Base-by-base conservation (phyloP, 1,139 yeast genomes). In the Geotrichum histeridarum region DNA sequence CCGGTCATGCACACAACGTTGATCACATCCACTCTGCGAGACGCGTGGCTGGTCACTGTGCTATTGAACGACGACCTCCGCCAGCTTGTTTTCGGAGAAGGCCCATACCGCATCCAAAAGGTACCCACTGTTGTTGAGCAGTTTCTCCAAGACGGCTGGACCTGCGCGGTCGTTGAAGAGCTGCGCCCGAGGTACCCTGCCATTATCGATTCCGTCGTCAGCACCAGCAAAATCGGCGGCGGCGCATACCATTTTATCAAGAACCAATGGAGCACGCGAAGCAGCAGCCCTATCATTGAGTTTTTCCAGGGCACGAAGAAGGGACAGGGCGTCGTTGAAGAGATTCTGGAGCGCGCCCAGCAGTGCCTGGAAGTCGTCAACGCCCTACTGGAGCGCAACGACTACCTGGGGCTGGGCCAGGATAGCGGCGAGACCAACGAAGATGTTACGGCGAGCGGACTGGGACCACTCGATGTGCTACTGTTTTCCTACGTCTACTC, bases 1-100 rank as follows among this genome's bases (percentile, higher is more conserved):
- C 48, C 56, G n/a, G 48, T 50, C 35, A 54, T 66, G 1, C 64
- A 60, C 58, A 53, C 59, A 35, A 55, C 67, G 0, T 57, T 68
- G 33, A 58, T 69, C 3, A 61, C 63, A 12, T 60, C 64, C 1
- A 57, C 64, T 53, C 55, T 70, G 15, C 60, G 64, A 18, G 69
- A 68, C 45, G 70, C 70, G 5, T 70, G 72, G 72, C 55, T 62
- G 6, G 57, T 63, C 12, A 57, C 63, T 1, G 42, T 68, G 33
- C 53, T 66, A 49, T 57, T 55, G 42, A 54, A 59, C 14, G 53
- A 49, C n/a, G 48, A 48, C n/a, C 38, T 47, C 2, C 49, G 57
- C 27, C 47, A 56, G 31, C 32, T 31, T 4, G 51, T 52, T 15
- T 56, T 48, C 36, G 56, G 59, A 17, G 54, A 56, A 30, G 59